Conservation (phyloP, 495 filamentous ascomycete species). For the Aspergillus wentii region DNA sequence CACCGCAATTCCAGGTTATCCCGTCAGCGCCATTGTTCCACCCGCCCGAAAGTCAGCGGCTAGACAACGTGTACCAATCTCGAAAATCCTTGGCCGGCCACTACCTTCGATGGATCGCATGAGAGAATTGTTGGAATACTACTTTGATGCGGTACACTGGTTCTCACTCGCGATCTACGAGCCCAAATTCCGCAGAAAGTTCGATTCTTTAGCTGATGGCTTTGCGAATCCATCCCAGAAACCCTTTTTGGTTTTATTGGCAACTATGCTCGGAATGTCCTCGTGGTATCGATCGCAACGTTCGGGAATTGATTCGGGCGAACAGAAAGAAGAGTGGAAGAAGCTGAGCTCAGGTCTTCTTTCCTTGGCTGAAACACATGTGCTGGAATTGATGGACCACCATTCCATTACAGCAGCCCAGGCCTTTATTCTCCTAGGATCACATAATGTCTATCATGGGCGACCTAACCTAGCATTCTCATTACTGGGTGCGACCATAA, state of each 20-base stretch:
- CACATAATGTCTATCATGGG: constrained; percentile 30
- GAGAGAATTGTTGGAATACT: constrained; percentile 20
- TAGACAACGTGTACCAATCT: constrained; percentile 12
- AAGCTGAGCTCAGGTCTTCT: constrained; percentile 13
- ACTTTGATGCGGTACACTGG: constrained; percentile 32
- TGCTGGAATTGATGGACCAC: constrained; percentile 31
- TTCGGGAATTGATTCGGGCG: not conserved
- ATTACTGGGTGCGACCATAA: constrained; percentile 28
- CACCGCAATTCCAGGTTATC: constrained; percentile 27
- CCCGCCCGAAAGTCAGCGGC: not conserved
- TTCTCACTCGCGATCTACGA: constrained; percentile 27
- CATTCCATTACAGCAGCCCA: constrained; percentile 24
- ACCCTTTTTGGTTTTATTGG: constrained; percentile 22
- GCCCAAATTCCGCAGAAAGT: constrained; percentile 21
- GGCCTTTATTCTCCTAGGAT: constrained; percentile 28
- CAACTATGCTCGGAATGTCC: constrained; percentile 24
- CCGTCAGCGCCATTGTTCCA: constrained; percentile 5
- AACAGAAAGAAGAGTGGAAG: constrained; percentile 9
- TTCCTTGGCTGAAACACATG: constrained; percentile 13
- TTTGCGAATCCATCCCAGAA: constrained; percentile 19
- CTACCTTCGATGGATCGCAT: constrained; percentile 17
- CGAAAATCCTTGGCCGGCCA: constrained; percentile 13
- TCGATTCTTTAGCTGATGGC: constrained; percentile 21
- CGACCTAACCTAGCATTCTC: constrained; percentile 28
- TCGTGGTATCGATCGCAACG: constrained; percentile 28